Conservation (phyloP, 164 flowering plant genomes). For the Amborella trichopoda region DNA sequence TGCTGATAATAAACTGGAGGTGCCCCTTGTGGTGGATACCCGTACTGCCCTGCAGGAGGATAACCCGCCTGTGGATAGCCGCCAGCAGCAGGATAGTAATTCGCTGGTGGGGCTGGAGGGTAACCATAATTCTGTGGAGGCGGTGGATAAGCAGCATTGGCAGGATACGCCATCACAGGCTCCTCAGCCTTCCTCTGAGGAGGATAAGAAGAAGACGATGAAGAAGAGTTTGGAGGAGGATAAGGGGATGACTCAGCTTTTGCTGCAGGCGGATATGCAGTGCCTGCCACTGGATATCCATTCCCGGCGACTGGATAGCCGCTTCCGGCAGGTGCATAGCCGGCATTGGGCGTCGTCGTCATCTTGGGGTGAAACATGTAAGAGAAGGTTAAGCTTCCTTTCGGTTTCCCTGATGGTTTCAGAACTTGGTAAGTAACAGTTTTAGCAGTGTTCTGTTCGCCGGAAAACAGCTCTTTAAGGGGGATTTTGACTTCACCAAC, state of each 20-base stretch:
- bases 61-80: conserved; percentile 9
- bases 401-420: conserved; percentile 40
- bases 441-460: conserved; percentile 8
- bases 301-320: conserved; percentile 19
- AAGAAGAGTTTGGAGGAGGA: not conserved
- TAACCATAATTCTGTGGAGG: conserved; percentile 8
- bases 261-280: not conserved
- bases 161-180: not conserved
- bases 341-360: conserved; percentile 1
- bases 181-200: not conserved
- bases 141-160: conserved; percentile 5
- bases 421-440: conserved; percentile 40
- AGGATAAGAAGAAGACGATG: not conserved
- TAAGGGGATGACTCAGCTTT: too few species aligned
- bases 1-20: conserved; percentile 11
- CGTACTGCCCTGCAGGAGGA: conserved; percentile 3
- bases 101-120: conserved; percentile 17
- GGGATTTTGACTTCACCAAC: conserved; percentile 55
- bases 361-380: conserved; percentile 37
- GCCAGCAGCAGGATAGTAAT: too few species aligned
- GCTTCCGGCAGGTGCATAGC: conserved; percentile 1
- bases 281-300: conserved; percentile 1
- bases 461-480: conserved; percentile 38
- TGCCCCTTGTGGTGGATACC: conserved; percentile 11
- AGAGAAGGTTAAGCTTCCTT: conserved; percentile 45